A percentile compares a stretch with the other conserved stretches of the same genome.
phyloP scores from a whole-genome alignment of 495 filamentous ascomycete genomes.

The Podospora pseudocomata region DNA sequence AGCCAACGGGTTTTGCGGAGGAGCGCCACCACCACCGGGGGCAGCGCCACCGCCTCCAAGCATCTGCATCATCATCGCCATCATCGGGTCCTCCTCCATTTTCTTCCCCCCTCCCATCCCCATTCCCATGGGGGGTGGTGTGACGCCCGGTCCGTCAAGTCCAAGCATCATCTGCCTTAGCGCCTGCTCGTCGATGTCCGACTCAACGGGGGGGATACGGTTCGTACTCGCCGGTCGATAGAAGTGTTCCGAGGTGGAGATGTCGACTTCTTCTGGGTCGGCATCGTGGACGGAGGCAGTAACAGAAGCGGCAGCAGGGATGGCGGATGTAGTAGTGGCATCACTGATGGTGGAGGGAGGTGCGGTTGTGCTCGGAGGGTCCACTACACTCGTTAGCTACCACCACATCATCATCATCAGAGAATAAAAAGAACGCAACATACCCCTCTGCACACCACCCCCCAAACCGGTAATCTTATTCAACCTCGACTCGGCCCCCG shows the following conservation, averaged over 20 bases:
- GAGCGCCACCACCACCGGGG: conserved; percentile 10
- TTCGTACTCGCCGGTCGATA: conserved; percentile 45
- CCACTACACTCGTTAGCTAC: background rate
- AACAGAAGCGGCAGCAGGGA: background rate
- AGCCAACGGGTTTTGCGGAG: conserved; percentile 43
- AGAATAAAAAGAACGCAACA: background rate
- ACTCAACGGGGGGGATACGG: conserved; percentile 24
- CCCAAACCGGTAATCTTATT: conserved; percentile 79
- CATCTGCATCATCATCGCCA: conserved; percentile 36
- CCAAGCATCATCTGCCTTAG: conserved; percentile 48
- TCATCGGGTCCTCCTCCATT: conserved; percentile 33
- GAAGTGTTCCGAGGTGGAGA: conserved; percentile 53
- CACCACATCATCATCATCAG: background rate
- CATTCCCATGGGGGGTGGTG: background rate
- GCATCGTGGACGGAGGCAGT: conserved; percentile 31
- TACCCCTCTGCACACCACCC: conserved; percentile 57
- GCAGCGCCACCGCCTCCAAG: conserved; percentile 20
- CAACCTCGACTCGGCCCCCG: conserved; percentile 72
- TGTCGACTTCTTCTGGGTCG: conserved; percentile 74
- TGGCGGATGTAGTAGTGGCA: conserved; percentile 12
- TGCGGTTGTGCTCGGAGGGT: no score
- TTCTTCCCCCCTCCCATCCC: background rate
- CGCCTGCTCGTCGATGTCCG: conserved; percentile 36
- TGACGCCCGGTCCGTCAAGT: conserved; percentile 29
- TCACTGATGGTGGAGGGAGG: background rate